These are phyloP conservation scores for Hyaloscypha variabilis DNA, from an alignment of 495 filamentous ascomycete species.

Conservation along the genomic window DNA sequence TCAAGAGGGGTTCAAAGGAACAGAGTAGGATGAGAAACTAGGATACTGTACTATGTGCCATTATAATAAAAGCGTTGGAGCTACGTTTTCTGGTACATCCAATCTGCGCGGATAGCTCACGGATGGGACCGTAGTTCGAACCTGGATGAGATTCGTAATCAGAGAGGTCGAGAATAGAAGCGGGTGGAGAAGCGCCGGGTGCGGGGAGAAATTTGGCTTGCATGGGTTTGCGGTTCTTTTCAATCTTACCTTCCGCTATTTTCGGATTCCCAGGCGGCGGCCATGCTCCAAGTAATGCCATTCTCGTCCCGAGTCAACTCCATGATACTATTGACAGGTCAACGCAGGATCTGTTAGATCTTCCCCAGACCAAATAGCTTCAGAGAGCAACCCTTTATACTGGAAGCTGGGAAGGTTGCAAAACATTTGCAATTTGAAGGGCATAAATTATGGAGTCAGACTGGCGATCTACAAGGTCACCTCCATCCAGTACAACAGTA, in stretches of 20 bases:
- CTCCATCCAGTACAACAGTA: no score
- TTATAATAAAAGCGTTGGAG: conserved; percentile 20
- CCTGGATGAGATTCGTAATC: not conserved
- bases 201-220: not conserved
- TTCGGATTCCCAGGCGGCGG: not conserved
- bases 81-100: not conserved
- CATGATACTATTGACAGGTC: no score
- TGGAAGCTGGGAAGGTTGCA: no score
- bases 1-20: conserved; percentile 53
- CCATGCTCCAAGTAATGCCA: no score
- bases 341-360: no score
- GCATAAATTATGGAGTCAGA: no score
- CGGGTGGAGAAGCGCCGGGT: conserved; percentile 6
- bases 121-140: not conserved
- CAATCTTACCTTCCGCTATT: not conserved
- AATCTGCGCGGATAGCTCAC: not conserved
- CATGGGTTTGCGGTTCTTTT: not conserved
- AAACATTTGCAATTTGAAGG: no score
- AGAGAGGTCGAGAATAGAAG: conserved; percentile 12
- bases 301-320: no score
- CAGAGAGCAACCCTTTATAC: no score
- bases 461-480: no score
- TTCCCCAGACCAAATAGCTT: no score
- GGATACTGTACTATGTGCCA: conserved; percentile 22
- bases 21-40: not conserved